A percentile compares a stretch with the other conserved stretches of the same genome.
These are phyloP conservation scores for Raffaelea deltoideospora DNA, from an alignment of 2,329 filamentous ascomycete species.

Conservation along the genomic window DNA sequence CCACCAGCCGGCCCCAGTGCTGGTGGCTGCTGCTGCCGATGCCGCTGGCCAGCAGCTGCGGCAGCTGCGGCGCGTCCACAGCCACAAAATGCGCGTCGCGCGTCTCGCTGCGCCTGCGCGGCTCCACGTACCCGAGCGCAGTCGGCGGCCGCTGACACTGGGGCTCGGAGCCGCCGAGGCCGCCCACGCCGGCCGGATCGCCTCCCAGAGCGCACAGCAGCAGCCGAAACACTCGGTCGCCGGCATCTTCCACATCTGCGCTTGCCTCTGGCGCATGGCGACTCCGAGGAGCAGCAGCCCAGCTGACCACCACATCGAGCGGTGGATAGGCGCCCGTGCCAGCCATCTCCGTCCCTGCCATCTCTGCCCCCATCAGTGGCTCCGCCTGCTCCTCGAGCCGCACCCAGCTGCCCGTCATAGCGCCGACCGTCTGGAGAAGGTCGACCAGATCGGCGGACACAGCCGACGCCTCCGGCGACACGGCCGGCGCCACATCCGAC, in stretches of 20 bases:
- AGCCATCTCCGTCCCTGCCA: neutral
- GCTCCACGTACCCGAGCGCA: no score
- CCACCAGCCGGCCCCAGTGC: constrained; percentile 1
- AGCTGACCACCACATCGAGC: constrained; percentile 6
- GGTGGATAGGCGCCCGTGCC: neutral
- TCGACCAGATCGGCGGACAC: no score
- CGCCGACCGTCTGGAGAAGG: constrained; percentile 20
- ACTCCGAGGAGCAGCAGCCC: neutral
- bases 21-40: no score
- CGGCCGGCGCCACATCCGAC: constrained; percentile 1
- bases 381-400: constrained; percentile 17
- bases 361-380: neutral
- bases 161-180: no score
- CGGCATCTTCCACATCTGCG: constrained; percentile 16
- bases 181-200: no score
- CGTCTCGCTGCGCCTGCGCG: no score
- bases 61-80: constrained; percentile 25
- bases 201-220: constrained; percentile 24
- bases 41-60: no score
- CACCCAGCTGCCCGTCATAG: constrained; percentile 23
- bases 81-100: no score
- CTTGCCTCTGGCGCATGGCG: constrained; percentile 3
- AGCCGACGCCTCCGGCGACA: neutral
- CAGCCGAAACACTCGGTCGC: constrained; percentile 30
- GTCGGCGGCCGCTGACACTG: no score